Evolutionary conservation across 176 grass and related monocot species (phyloP).

Genomic region (Oryza glumipatula): DNA sequence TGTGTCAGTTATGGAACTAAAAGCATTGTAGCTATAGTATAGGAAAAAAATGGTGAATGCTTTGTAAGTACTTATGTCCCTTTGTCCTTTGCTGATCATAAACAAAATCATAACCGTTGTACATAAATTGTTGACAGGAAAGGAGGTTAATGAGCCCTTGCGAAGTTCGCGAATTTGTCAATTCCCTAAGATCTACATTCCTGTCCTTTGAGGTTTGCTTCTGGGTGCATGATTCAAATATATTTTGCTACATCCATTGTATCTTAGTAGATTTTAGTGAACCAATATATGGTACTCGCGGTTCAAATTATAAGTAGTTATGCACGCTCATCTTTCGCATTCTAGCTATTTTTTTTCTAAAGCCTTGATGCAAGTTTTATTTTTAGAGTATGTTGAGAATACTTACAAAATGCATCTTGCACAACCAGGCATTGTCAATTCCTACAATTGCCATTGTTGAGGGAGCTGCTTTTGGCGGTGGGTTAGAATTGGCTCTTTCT

Average conservation of each 20-base stretch:
- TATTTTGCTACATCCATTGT: constrained; percentile 20
- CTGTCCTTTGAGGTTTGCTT: constrained; percentile 79
- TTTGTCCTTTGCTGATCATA: constrained; percentile 14
- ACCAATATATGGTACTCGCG: background rate
- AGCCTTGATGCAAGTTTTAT: background rate
- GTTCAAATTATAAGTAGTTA: constrained; percentile 14
- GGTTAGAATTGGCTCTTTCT: constrained; percentile 86
- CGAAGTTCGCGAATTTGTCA: constrained; percentile 77
- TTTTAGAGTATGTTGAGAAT: constrained; percentile 5
- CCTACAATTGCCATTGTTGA: constrained; percentile 87
- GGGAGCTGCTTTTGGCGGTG: constrained; percentile 90
- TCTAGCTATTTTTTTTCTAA: background rate
- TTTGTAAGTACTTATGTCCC: background rate
- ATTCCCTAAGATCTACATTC: constrained; percentile 86
- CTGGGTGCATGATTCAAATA: too few species aligned
- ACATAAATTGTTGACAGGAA: constrained; percentile 51
- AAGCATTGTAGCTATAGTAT: background rate
- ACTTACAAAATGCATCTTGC: constrained; percentile 29
- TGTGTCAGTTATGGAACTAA: background rate
- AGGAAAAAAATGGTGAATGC: constrained; percentile 11
- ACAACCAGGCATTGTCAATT: constrained; percentile 65
- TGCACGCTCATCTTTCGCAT: background rate
- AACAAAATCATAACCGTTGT: background rate
- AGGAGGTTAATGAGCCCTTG: constrained; percentile 65
- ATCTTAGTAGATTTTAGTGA: constrained; percentile 5